Percentiles rank a stretch among this genome's conserved stretches.
Evolutionary conservation across 148 eudicot species (phyloP).

Genomic region (Vaccinium darrowii): DNA sequence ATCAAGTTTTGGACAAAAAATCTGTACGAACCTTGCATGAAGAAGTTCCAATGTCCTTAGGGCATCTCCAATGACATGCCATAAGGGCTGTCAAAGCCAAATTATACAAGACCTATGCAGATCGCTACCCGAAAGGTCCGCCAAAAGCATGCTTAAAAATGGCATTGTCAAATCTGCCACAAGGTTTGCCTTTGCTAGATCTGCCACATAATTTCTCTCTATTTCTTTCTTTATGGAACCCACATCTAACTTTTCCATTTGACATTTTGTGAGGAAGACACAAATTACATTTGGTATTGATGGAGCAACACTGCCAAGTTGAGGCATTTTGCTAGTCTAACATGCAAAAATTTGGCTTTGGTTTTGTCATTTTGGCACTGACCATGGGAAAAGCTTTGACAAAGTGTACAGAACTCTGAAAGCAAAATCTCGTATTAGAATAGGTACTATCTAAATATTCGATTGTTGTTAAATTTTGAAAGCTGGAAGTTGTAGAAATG

Average conservation of each 20-base stretch:
- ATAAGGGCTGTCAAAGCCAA: neutral
- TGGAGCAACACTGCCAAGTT: neutral
- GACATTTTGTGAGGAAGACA: no score
- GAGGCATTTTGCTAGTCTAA: neutral
- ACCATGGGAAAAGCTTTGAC: neutral
- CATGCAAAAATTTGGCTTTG: neutral
- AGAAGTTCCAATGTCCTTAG: neutral
- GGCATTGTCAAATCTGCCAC: neutral
- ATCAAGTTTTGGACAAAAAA: neutral
- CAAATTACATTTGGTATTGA: neutral
- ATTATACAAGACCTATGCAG: neutral
- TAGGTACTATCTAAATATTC: no score
- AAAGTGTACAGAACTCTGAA: neutral
- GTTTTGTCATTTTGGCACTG: neutral
- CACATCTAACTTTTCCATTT: no score
- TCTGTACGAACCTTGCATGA: neutral
- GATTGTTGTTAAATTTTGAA: neutral
- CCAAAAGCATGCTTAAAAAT: neutral
- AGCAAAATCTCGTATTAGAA: no score
- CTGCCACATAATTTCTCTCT: neutral
- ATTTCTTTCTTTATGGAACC: neutral
- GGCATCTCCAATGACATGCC: neutral
- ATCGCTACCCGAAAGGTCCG: neutral
- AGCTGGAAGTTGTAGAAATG: neutral
- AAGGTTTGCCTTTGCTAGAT: neutral